Conservation (phyloP, 306 rosid genomes). For the Abrus pulchellus region DNA sequence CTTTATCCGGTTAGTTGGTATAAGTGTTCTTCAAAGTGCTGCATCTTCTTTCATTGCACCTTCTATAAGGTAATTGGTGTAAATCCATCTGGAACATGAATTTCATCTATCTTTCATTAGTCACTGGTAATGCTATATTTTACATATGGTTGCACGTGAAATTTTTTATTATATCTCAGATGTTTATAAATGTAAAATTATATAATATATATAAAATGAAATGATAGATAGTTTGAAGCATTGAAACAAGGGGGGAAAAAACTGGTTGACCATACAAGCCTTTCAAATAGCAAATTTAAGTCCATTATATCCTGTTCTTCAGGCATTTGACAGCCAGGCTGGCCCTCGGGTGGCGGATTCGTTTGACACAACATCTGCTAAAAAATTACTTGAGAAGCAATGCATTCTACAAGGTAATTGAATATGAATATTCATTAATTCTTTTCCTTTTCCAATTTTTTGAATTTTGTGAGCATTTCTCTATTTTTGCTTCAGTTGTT, state of each 20-base stretch:
- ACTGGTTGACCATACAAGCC: not conserved
- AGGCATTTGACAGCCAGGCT: slow-evolving; percentile 91
- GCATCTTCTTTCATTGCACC: slow-evolving; percentile 94
- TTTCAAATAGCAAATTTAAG: slow-evolving; percentile 36
- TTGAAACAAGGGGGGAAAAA: not conserved
- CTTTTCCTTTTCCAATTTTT: slow-evolving; percentile 10
- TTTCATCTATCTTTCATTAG: slow-evolving; percentile 18
- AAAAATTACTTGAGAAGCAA: slow-evolving; percentile 85
- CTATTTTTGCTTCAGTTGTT: slow-evolving; percentile 40
- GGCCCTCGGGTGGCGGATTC: slow-evolving; percentile 98
- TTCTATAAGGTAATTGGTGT: slow-evolving; percentile 72
- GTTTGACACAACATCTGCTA: slow-evolving; percentile 91
- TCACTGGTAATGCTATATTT: slow-evolving; percentile 34
- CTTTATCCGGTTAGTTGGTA: slow-evolving; percentile 81
- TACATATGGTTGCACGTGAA: slow-evolving; percentile 30
- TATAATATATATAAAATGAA: not conserved
- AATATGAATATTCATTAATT: slow-evolving; percentile 39
- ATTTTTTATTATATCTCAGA: slow-evolving; percentile 11
- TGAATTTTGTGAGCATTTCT: slow-evolving; percentile 28
- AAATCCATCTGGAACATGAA: slow-evolving; percentile 15
- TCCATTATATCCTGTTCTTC: slow-evolving; percentile 46
- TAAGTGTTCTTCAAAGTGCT: slow-evolving; percentile 91
- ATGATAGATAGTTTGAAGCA: slow-evolving; percentile 29
- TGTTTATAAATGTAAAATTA: slow-evolving; percentile 16
- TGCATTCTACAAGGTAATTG: slow-evolving; percentile 92